Base-by-base conservation (phyloP, 2,329 filamentous ascomycete species). In the Xenoacremonium recifei region DNA sequence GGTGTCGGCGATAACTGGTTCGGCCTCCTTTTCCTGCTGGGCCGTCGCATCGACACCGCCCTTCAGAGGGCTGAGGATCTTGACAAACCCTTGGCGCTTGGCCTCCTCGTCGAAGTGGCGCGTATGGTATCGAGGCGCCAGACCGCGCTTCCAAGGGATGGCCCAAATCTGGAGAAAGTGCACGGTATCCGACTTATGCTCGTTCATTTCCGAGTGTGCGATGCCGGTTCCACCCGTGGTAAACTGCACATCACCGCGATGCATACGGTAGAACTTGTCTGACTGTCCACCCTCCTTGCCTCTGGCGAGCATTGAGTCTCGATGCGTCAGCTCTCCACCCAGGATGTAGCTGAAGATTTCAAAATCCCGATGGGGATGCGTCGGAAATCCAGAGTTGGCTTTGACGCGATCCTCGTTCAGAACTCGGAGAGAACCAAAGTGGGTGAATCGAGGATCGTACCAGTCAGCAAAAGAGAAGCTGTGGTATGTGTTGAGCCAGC, bases 161-260 rank as follows among this genome's bases (percentile, higher is more conserved):
- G 84, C 88, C 89, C 89, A 95, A 55, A 95, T 95, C 66, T 95
- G 89, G 23, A 95, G 69, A 60, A 95, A 95, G 61, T 95, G 89
- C 11, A 89, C 85, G 18, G 85, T 80, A 33, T 87, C 79, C 12
- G 76, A 68, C 39, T 70, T 63, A 62, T 89, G 82, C 66, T 93
- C 83, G 65, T 92, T 93, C 67, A 85, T 82, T 67, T 95, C 89
- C 6, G 82, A 87, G 65, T 95, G 89, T 2, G 88, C 80, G 56
- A 95, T 80, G 55, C 82, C 82, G 5, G 81, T 89, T 40, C 89
- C 89, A n/a, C 87, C 89, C 12, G 85, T 90, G 9, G 89, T 95
- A 66, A 95, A 95, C 60, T 95, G 89, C 33, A 95, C 87, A 63
- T 95, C 89, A 11, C 89, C 88, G 27, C 88, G 75, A 57, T 79